Evolutionary conservation across 2,329 filamentous ascomycete genomes (phyloP).

Genomic region (Hymenoscyphus fructigenus): DNA sequence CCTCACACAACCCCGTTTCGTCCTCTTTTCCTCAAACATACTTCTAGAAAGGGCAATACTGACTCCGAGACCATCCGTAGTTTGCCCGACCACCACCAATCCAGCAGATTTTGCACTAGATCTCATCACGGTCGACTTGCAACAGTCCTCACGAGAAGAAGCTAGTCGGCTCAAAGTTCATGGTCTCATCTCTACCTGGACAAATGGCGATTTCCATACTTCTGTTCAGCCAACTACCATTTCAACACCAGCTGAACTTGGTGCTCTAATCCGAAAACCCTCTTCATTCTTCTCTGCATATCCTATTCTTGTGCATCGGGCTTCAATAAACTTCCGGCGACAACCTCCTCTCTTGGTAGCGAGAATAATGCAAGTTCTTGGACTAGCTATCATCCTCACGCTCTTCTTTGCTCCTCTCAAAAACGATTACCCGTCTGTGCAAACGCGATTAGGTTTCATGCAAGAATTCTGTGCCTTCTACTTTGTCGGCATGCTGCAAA

Average conservation of each 20-base stretch:
- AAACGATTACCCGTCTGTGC: slow-evolving; percentile 67
- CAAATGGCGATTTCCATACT: slow-evolving; percentile 25
- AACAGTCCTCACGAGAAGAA: slow-evolving; percentile 61
- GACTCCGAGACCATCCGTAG: too few species aligned
- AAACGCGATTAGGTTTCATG: slow-evolving; percentile 72
- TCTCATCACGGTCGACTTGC: slow-evolving; percentile 73
- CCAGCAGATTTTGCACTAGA: slow-evolving; percentile 78
- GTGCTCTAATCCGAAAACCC: slow-evolving; percentile 62
- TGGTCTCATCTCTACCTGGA: slow-evolving; percentile 61
- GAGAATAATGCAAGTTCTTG: slow-evolving; percentile 65
- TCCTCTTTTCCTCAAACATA: too few species aligned
- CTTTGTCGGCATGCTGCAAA: slow-evolving; percentile 77
- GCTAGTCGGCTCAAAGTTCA: slow-evolving; percentile 63
- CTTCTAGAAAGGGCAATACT: too few species aligned
- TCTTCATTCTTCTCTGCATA: slow-evolving; percentile 63
- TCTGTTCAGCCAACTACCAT: slow-evolving; percentile 28
- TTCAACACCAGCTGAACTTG: slow-evolving; percentile 69
- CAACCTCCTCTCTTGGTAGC: slow-evolving; percentile 65
- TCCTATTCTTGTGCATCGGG: slow-evolving; percentile 65
- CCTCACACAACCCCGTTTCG: too few species aligned
- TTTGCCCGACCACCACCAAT: slow-evolving; percentile 69
- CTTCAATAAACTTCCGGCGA: slow-evolving; percentile 66
- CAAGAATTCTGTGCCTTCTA: slow-evolving; percentile 71
- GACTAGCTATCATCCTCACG: slow-evolving; percentile 60
- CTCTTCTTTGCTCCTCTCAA: slow-evolving; percentile 69